Evolutionary conservation across 139 green algal genomes (phyloP).

Genomic region (Tetraselmis striata): DNA sequence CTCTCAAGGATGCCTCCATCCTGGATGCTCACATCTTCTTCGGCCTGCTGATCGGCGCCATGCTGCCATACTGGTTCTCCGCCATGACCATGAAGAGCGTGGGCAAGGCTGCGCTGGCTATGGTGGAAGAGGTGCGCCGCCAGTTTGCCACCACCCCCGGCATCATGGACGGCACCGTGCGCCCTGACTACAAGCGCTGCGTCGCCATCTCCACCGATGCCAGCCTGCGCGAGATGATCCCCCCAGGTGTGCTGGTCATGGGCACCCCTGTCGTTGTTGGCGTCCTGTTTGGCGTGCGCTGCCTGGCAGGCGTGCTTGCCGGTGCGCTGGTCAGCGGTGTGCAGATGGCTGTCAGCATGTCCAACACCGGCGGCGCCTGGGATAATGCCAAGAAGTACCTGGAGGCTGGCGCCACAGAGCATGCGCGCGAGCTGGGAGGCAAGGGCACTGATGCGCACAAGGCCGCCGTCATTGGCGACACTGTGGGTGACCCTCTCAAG

Average conservation of each 20-base stretch:
- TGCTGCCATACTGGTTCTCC: constrained; percentile 58
- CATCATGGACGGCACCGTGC: constrained; percentile 37
- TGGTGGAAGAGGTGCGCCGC: constrained; percentile 52
- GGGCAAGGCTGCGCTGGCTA: constrained; percentile 41
- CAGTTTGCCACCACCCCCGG: constrained; percentile 49
- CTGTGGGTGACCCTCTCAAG: constrained; percentile 57
- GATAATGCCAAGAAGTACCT: constrained; percentile 73
- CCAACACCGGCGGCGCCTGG: constrained; percentile 59
- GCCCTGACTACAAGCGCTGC: constrained; percentile 47
- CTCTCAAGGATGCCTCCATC: neutral
- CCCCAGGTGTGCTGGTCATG: constrained; percentile 49
- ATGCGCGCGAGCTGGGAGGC: constrained; percentile 33
- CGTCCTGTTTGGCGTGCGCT: constrained; percentile 27
- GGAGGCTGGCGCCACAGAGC: too few relatives aligned
- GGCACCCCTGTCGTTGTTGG: constrained; percentile 40
- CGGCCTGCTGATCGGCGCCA: constrained; percentile 49
- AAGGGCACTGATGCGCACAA: constrained; percentile 60
- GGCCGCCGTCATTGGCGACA: constrained; percentile 61
- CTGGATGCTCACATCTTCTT: constrained; percentile 33
- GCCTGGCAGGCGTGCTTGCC: constrained; percentile 31
- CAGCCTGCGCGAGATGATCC: constrained; percentile 57
- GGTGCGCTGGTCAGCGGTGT: constrained; percentile 39
- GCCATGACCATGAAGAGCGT: constrained; percentile 38
- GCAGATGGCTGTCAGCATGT: constrained; percentile 41
- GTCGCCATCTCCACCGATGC: constrained; percentile 47